Evolutionary conservation across 2,329 filamentous ascomycete genomes (phyloP), one percentile per base, ranked within the genome.

Genomic region (Aspergillus sojae): DNA sequence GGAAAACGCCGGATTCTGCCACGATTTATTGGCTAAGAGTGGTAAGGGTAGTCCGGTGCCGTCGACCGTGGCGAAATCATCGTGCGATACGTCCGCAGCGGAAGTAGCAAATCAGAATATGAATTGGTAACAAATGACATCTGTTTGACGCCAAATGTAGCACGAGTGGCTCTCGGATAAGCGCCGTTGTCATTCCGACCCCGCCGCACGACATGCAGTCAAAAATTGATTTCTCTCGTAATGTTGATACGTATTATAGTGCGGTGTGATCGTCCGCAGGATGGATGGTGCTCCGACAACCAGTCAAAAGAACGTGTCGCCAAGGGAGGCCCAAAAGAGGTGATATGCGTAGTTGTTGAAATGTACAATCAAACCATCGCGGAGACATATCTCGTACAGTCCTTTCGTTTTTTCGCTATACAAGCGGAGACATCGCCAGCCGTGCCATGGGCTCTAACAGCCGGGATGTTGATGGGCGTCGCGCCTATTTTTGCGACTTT

Each of bases 401-500:
- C 61, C 57, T 62, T 65, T 68, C 58, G 58, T 43, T 64, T 58
- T 59, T 58, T 59, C 61, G 64, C 61, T 62, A 62, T 63, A 59
- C 63, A 58, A 64, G 67, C 52, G 61, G 55, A n/a, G 62, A 48
- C 60, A 50, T 48, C 61, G 39, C 65, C 59, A 60, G 67, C 57
- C 59, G 57, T 65, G 30, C 11, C 58, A 63, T 57, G 57, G 58
- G 63, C 52, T 63, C 62, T 48, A 57, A 59, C 54, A 55, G 45
- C 41, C 60, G 43, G 57, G 60, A 59, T 50, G 32, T 34, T 41
- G 52, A 32, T 39, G 14, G 36, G 58, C 45, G 52, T 26, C 57
- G 61, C 55, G 60, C 63, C 65, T 76, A 79, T 70, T 79, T 79
- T 61, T 77, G 74, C 52, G 72, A 74, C 67, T 79, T 80, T 71